phyloP scores from a whole-genome alignment of 148 eudicot species.

The Diospyros lotus region DNA sequence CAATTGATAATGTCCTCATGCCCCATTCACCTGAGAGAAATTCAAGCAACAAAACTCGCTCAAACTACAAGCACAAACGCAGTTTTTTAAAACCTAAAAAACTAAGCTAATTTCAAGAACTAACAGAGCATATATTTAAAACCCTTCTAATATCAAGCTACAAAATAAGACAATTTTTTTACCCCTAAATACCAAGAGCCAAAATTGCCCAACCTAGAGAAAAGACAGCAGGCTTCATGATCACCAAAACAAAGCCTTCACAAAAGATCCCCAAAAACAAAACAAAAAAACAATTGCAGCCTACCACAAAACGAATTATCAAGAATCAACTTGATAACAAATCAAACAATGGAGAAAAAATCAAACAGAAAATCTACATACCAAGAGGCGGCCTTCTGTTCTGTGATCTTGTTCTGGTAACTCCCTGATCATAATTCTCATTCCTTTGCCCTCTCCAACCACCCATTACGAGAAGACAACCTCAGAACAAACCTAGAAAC shows the following conservation, averaged over 20 bases:
- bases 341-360: neutral
- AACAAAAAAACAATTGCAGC: neutral
- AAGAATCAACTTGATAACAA: neutral
- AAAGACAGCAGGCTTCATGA: neutral
- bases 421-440: constrained; percentile 21
- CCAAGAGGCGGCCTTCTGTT: constrained; percentile 31
- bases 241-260: neutral
- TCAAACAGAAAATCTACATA: constrained; percentile 7
- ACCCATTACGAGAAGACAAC: constrained; percentile 19
- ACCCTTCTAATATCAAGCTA: neutral
- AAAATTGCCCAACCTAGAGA: neutral
- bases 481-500: neutral
- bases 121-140: no score
- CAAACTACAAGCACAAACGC: no score
- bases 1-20: no score
- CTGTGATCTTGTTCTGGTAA: constrained; percentile 29
- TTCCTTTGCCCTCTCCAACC: constrained; percentile 22
- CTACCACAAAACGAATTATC: neutral
- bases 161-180: neutral
- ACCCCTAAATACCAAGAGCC: neutral
- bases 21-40: no score
- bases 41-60: no score
- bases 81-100: no score
- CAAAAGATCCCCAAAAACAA: neutral
- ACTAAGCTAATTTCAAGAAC: no score